Evolutionary conservation across 2,329 filamentous ascomycete genomes (phyloP).

Genomic region (Paecilomyces sp.): DNA sequence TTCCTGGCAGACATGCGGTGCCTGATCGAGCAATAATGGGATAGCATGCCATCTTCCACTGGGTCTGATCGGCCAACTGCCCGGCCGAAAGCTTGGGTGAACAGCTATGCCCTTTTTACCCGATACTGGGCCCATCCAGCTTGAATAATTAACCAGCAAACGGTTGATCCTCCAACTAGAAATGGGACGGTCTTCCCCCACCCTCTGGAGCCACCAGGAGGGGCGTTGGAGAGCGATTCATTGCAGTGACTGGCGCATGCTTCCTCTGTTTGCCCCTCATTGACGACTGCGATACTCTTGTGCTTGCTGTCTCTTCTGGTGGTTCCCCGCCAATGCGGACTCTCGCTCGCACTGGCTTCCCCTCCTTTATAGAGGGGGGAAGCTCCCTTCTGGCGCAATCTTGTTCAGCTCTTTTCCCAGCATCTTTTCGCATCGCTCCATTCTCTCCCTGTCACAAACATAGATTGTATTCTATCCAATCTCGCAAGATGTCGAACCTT

Average conservation of each 20-base stretch:
- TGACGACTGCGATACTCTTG: not conserved
- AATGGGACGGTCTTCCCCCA: not conserved
- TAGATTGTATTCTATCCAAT: constrained; percentile 1
- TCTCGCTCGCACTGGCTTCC: not conserved
- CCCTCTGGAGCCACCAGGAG: not conserved
- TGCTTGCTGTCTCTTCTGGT: not conserved
- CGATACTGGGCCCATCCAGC: not conserved
- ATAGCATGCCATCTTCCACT: not conserved
- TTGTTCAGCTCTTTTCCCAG: constrained; percentile 64
- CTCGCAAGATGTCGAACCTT: constrained; percentile 18
- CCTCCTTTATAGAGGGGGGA: constrained; percentile 2
- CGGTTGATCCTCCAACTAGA: not conserved
- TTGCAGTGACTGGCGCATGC: not conserved
- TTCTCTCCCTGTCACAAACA: constrained; percentile 1
- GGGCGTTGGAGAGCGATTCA: not conserved
- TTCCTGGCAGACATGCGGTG: not conserved
- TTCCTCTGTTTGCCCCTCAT: not conserved
- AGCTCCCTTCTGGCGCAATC: constrained; percentile 58
- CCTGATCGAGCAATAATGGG: not conserved
- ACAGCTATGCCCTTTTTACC: not conserved
- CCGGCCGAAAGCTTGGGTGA: not conserved
- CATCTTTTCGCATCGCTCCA: constrained; percentile 48
- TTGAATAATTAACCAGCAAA: not conserved
- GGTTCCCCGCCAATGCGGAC: constrained; percentile 1
- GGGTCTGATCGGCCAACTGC: not conserved